Percentiles rank a stretch among this genome's conserved stretches.
phyloP scores from a whole-genome alignment of 2,329 filamentous ascomycete genomes.

The Malbranchea cinnamomea region DNA sequence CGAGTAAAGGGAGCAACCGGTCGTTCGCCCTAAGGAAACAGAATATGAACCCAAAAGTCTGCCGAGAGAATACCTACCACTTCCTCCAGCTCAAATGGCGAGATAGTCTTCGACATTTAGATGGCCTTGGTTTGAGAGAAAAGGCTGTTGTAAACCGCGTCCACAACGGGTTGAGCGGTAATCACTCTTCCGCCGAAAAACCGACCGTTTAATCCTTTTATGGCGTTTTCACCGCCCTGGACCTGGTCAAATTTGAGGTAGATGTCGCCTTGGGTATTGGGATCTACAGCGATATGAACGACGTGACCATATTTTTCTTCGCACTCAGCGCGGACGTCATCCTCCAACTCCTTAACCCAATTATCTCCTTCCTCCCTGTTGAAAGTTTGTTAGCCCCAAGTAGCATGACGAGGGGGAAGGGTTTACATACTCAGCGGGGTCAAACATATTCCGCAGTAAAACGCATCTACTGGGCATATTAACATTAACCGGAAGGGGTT shows the following conservation, averaged over 20 bases:
- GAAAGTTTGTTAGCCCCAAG: conserved; percentile 19
- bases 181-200: conserved; percentile 91
- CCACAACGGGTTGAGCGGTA: conserved; percentile 87
- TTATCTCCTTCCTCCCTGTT: conserved; percentile 65
- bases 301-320: conserved; percentile 93
- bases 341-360: conserved; percentile 89
- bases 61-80: conserved; percentile 18
- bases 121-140: conserved; percentile 77
- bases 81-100: conserved; percentile 5
- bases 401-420: neutral
- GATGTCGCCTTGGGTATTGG: conserved; percentile 87
- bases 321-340: conserved; percentile 84
- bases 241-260: conserved; percentile 98
- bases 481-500: conserved; percentile 68
- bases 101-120: conserved; percentile 28
- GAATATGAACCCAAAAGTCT: no score
- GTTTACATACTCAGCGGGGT: conserved; percentile 66
- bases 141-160: conserved; percentile 95
- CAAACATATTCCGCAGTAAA: conserved; percentile 89
- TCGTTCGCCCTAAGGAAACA: neutral
- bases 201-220: conserved; percentile 92
- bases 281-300: conserved; percentile 90
- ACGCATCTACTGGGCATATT: conserved; percentile 90
- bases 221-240: conserved; percentile 88
- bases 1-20: conserved; percentile 1